Conservation (phyloP, 129 eudicot genomes). For the Saussurea involucrata region DNA sequence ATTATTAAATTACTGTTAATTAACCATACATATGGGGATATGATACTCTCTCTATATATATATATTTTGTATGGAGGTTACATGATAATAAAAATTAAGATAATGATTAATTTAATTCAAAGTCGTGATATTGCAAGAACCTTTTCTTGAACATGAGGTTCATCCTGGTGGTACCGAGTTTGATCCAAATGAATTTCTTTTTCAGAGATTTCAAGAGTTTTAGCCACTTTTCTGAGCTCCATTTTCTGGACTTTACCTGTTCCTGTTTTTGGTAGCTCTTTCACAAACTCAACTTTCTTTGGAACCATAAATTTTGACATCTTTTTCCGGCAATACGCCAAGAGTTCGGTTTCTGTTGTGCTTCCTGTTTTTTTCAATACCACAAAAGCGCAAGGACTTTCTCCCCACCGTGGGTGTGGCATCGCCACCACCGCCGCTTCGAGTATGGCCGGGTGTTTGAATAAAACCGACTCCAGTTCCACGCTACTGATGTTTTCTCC, state of each 20-base stretch:
- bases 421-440: conserved; percentile 66
- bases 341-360: conserved; percentile 30
- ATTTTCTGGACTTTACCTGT: conserved; percentile 48
- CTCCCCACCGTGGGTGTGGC: conserved; percentile 59
- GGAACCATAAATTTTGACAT: conserved; percentile 54
- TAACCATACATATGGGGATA: neutral
- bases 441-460: conserved; percentile 40
- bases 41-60: neutral
- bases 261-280: conserved; percentile 52
- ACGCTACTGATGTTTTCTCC: conserved; percentile 67
- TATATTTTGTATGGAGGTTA: neutral
- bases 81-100: neutral
- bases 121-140: conserved; percentile 43
- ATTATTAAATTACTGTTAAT: neutral
- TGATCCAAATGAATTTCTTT: conserved; percentile 21
- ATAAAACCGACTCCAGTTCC: conserved; percentile 41
- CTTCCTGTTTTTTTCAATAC: conserved; percentile 11
- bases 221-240: conserved; percentile 39
- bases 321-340: conserved; percentile 37
- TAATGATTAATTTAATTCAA: conserved; percentile 7
- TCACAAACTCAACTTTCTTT: conserved; percentile 40
- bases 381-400: conserved; percentile 59
- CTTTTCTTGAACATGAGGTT: conserved; percentile 20
- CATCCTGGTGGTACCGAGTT: conserved; percentile 21
- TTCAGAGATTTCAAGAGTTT: conserved; percentile 16